Base-by-base conservation (phyloP, 2,329 filamentous ascomycete genomes). In the Davidsoniella eucalypti region DNA sequence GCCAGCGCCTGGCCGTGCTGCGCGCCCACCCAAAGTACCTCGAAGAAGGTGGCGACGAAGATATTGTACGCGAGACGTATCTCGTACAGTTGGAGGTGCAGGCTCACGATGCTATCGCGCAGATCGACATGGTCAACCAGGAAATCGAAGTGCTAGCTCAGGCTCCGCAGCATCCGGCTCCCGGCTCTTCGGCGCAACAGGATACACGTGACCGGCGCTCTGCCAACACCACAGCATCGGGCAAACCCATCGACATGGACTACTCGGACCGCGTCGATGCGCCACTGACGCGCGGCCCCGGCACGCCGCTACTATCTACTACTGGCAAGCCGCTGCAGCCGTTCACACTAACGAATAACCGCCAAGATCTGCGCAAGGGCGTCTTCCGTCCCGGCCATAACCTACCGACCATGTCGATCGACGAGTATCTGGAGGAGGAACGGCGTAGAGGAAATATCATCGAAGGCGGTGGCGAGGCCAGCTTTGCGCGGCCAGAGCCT, bases 351-450 rank as follows among this genome's bases (percentile, higher is more conserved):
- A 71, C 93, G 4, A 81, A 82, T 53, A 82, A 73, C 56, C 76
- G 92, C 37, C 78, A 86, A 54, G 80, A 87, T 54, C 65, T 94
- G 53, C 76, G 80, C 54, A 72, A 80, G 52, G 83, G 83, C 2
- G 90, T 98, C 0, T 98, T 98, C 65, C 75, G 85, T 50, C 78
- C 87, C 0, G 87, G 92, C 6, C 92, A 98, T 63, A 95, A 86
- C 65, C 68, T 98, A 52, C 92, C 92, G 1, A 96, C 92, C 2
- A 96, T 98, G 92, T 85, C 79, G 1, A 95, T 98, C 54, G 92
- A 98, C 58, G 92, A 98, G 67, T 98, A 96, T 61, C 70, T 98
- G 14, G 92, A 93, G 48, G 90, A 96, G 64, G 92, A 96, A 68
- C 75, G 76, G 60, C 75, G 76, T 56, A 72, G 84, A 55, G 92